phyloP scores from a whole-genome alignment of 371 early-diverging fungal species.

The Thermomucor indicae-seudaticae region DNA sequence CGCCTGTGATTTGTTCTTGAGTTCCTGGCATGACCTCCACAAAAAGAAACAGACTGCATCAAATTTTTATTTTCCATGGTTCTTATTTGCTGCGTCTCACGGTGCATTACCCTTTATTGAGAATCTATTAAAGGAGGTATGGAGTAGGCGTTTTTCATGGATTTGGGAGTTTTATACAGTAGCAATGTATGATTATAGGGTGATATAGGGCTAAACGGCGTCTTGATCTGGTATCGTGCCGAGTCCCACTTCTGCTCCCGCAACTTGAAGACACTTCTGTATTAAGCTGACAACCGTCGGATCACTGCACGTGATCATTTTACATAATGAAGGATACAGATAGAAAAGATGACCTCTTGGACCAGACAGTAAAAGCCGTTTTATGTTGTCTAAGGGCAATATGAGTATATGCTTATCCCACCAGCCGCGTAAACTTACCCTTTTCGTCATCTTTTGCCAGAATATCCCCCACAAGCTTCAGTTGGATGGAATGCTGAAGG shows the following conservation, averaged over 20 bases:
- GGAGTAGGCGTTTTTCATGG: too few species aligned
- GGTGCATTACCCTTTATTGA: too few species aligned
- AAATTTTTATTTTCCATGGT: too few species aligned
- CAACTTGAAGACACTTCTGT: constrained; percentile 51
- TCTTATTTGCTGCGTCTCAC: too few species aligned
- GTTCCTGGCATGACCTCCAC: too few species aligned
- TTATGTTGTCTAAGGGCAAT: constrained; percentile 37
- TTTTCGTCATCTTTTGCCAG: constrained; percentile 22
- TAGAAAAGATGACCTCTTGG: constrained; percentile 68
- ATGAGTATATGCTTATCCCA: constrained; percentile 2
- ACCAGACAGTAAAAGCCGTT: constrained; percentile 53
- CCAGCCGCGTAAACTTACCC: background rate
- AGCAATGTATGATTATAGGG: too few species aligned
- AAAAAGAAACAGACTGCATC: too few species aligned
- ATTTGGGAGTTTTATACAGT: too few species aligned
- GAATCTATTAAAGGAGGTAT: too few species aligned
- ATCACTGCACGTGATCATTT: constrained; percentile 57
- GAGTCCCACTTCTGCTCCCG: constrained; percentile 51
- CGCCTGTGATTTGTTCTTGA: background rate
- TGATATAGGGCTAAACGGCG: too few species aligned
- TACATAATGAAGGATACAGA: constrained; percentile 65
- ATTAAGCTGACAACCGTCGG: constrained; percentile 53
- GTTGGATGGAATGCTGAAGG: constrained; percentile 57
- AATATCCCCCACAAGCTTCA: constrained; percentile 54
- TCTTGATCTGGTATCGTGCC: too few species aligned